Base-by-base conservation (phyloP, 2,329 filamentous ascomycete genomes). In the Trichoderma atrobrunneum region DNA sequence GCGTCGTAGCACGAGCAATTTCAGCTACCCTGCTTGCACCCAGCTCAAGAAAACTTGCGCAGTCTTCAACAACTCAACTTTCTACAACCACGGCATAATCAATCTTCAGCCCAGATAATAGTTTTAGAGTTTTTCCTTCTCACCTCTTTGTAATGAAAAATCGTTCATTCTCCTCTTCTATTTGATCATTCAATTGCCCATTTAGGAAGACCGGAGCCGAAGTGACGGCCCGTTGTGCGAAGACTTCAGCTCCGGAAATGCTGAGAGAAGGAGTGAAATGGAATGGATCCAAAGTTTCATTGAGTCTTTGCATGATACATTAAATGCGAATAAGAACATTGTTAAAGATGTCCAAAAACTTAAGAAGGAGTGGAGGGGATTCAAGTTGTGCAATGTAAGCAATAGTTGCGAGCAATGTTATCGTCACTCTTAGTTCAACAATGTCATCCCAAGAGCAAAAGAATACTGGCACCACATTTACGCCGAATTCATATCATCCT, bases 151-250 rank as follows among this genome's bases (percentile, higher is more conserved):
- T 18, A 32, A 32, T 5, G 24, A 16, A 60, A 39, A 12, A 21
- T 48, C 36, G 16, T 18, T 16, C 36, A 10, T 10, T 14, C 18
- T 11, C 10, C 21, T 14, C 30, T 21, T n/a, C 7, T n/a, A 18
- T 3, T 26, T n/a, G 7, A 8, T n/a, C 11, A 18, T 21, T 32
- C 36, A 5, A 18, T 18, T 68, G 7, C 65, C 36, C 28, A 7
- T 60, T 48, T 26, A 32, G 54, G 36, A 60, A 68, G 18, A 5
- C 34, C 54, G 14, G 65, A 28, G 21, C 32, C 64, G 48, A 66
- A 7, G 48, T 16, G 16, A 21, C 61, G 61, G 36, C 32, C 32
- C 3, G 14, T 48, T 48, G 5, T 68, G 36, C 54, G n/a, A 18
- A 68, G 34, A 36, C 18, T 7, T 18, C 18, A 60, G 34, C 34